A percentile compares a stretch with the other conserved stretches of the same genome.
Conservation (phyloP, 176 grass and related monocot species). For the Miscanthus lutarioriparius region DNA sequence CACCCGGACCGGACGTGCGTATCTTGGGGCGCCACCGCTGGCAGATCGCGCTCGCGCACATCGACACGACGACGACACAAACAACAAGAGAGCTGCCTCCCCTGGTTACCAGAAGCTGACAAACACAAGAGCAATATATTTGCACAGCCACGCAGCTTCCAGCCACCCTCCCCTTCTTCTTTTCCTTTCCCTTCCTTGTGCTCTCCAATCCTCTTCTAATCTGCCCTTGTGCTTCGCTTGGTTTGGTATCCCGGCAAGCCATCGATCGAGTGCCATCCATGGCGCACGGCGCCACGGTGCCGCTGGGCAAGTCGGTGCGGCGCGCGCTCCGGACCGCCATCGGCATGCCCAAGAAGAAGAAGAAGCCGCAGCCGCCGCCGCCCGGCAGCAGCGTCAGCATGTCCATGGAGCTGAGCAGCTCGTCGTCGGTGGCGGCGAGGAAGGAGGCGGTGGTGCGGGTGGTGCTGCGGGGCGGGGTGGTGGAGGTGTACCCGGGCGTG, state of each 20-base stretch:
- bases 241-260: no score
- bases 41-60: not conserved
- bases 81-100: not conserved
- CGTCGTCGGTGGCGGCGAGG: not conserved
- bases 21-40: not conserved
- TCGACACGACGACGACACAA: not conserved
- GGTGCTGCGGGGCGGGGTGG: constrained; percentile 50
- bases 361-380: not conserved
- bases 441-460: constrained; percentile 47
- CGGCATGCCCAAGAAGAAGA: constrained; percentile 9
- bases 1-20: not conserved
- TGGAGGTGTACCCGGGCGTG: constrained; percentile 49
- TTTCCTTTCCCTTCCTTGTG: not conserved
- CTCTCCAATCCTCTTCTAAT: not conserved
- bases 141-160: not conserved
- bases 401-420: constrained; percentile 26
- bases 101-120: not conserved
- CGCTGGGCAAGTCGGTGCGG: constrained; percentile 26
- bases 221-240: no score
- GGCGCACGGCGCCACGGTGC: not conserved
- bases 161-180: not conserved
- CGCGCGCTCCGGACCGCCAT: not conserved
- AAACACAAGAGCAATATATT: not conserved
- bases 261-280: not conserved
- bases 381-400: not conserved